Conservation (phyloP, 306 rosid species). For the Pyrus communis region DNA sequence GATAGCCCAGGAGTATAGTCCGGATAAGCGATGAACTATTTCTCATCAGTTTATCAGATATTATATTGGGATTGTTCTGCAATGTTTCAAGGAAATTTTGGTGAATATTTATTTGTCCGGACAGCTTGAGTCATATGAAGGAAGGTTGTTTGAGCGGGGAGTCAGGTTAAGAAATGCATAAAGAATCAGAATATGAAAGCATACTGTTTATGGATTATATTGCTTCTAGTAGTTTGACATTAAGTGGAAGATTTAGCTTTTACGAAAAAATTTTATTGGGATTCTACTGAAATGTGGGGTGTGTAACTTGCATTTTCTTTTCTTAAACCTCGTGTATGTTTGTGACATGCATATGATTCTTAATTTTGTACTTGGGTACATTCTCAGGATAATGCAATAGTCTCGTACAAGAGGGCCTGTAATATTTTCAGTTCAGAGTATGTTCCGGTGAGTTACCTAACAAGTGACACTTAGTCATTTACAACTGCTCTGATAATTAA, state of each 20-base stretch:
- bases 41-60: neutral
- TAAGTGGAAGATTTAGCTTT: neutral
- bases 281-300: neutral
- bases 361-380: neutral
- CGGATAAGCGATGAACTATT: neutral
- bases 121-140: neutral
- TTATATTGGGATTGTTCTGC: neutral
- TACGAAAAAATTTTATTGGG: neutral
- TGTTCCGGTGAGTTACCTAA: constrained; percentile 48
- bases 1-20: neutral
- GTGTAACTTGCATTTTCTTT: neutral
- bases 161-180: neutral
- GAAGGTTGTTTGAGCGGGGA: neutral
- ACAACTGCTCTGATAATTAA: neutral
- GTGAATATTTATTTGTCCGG: too few relatives aligned
- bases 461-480: constrained; percentile 12
- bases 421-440: constrained; percentile 50
- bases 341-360: neutral
- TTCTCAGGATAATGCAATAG: constrained; percentile 62
- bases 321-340: neutral
- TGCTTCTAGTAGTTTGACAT: neutral
- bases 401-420: constrained; percentile 55
- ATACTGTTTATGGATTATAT: neutral
- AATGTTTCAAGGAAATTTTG: neutral
- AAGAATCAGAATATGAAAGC: neutral